Percentiles rank a stretch among this genome's conserved stretches.
Evolutionary conservation across 2,329 filamentous ascomycete genomes (phyloP).

Genomic region (Trichoderma sp.): DNA sequence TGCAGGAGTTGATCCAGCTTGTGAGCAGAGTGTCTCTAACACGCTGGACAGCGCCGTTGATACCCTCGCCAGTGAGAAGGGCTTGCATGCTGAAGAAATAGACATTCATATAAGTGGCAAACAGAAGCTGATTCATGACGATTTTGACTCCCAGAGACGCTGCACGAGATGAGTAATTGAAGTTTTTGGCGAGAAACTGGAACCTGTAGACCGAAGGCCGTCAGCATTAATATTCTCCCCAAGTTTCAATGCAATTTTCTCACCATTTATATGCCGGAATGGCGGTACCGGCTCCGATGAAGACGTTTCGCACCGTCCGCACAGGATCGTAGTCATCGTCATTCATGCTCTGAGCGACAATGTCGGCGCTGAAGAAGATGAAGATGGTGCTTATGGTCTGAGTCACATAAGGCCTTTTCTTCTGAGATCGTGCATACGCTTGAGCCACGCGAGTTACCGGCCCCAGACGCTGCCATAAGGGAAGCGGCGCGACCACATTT

Average conservation of each 20-base stretch:
- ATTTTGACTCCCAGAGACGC: slow-evolving; percentile 77
- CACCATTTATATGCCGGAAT: slow-evolving; percentile 86
- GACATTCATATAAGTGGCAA: slow-evolving; percentile 80
- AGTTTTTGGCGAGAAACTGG: slow-evolving; percentile 74
- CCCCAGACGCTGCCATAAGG: slow-evolving; percentile 58
- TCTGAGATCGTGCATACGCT: slow-evolving; percentile 71
- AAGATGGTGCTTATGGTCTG: slow-evolving; percentile 75
- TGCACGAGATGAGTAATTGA: slow-evolving; percentile 77
- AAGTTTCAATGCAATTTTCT: slow-evolving; percentile 25
- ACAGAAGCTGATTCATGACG: slow-evolving; percentile 73
- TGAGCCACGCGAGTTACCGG: slow-evolving; percentile 55
- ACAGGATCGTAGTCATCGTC: slow-evolving; percentile 65
- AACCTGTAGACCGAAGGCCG: slow-evolving; percentile 55
- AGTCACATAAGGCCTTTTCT: slow-evolving; percentile 72
- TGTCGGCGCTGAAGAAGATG: slow-evolving; percentile 77
- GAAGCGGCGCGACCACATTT: background rate
- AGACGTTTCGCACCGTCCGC: slow-evolving; percentile 69
- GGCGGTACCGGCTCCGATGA: slow-evolving; percentile 71
- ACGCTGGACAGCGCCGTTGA: slow-evolving; percentile 66
- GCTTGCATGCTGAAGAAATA: slow-evolving; percentile 84
- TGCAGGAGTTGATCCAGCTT: slow-evolving; percentile 76
- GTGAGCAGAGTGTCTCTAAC: slow-evolving; percentile 74
- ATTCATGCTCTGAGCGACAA: slow-evolving; percentile 72
- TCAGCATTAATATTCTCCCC: background rate
- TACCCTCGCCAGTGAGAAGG: slow-evolving; percentile 67